A percentile compares a stretch with the other conserved stretches of the same genome.
Conservation (phyloP, 1,139 yeast species). For the Pichia sp. region DNA sequence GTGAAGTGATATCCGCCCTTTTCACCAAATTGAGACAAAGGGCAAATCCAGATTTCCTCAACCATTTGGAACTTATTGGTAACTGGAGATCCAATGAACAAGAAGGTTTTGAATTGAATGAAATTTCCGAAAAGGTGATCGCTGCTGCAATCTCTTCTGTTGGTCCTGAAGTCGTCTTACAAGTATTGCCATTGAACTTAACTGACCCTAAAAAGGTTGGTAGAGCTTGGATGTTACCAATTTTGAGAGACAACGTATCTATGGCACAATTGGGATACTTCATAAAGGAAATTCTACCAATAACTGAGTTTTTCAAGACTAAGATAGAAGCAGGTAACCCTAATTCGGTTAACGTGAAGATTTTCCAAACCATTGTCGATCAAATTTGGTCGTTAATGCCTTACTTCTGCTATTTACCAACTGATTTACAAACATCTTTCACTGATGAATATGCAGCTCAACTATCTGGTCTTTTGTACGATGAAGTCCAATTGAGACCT, state of each 20-base stretch:
- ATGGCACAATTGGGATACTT: conserved; percentile 64
- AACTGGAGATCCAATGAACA: conserved; percentile 78
- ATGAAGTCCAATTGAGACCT: conserved; percentile 68
- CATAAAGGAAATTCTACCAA: conserved; percentile 58
- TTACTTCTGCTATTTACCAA: conserved; percentile 80
- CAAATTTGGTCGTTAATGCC: conserved; percentile 93
- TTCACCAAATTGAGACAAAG: conserved; percentile 60
- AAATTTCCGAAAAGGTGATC: conserved; percentile 74
- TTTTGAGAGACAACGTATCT: conserved; percentile 78
- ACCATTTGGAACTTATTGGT: conserved; percentile 67
- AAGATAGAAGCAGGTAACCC: conserved; percentile 39
- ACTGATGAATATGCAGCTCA: conserved; percentile 71
- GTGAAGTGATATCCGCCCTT: conserved; percentile 61
- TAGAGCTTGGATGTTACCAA: conserved; percentile 93
- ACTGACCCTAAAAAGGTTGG: conserved; percentile 48
- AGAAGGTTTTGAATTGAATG: conserved; percentile 60
- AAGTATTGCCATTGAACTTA: conserved; percentile 72
- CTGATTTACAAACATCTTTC: conserved; percentile 58
- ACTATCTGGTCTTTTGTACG: conserved; percentile 67
- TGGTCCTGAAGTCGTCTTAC: conserved; percentile 81
- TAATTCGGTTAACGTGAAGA: conserved; percentile 61
- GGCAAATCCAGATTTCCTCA: conserved; percentile 65
- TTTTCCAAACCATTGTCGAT: conserved; percentile 75
- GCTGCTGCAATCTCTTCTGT: conserved; percentile 69
- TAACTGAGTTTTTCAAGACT: conserved; percentile 49